phyloP scores from a whole-genome alignment of 345 rosid genomes.

The Brassica napus region Da-Ae NC_063440.1:12933501-12934000 shows the following conservation, averaged over 20 bases:
- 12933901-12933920: slow-evolving; percentile 92
- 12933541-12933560: not conserved
- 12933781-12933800: slow-evolving; percentile 81
- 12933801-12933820: slow-evolving; percentile 82
- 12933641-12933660: slow-evolving; percentile 85
- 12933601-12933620: slow-evolving; percentile 83
- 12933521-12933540: slow-evolving; percentile 19
- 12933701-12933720: not conserved
- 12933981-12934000: slow-evolving; percentile 3
- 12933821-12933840: slow-evolving; percentile 49
- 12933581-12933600: slow-evolving; percentile 94
- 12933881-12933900: slow-evolving; percentile 46
- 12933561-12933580: slow-evolving; percentile 81
- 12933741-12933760: slow-evolving; percentile 83
- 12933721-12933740: not conserved
- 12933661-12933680: slow-evolving; percentile 51
- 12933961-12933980: not conserved
- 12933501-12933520: not conserved
- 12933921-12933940: slow-evolving; percentile 63
- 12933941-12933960: not conserved
- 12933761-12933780: slow-evolving; percentile 62
- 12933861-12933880: not conserved
- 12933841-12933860: not conserved
- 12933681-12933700: not conserved
- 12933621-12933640: slow-evolving; percentile 97